Evolutionary conservation across 1,284 basidiomycete genomes (phyloP).

Genomic region (Tilletia indica): DNA sequence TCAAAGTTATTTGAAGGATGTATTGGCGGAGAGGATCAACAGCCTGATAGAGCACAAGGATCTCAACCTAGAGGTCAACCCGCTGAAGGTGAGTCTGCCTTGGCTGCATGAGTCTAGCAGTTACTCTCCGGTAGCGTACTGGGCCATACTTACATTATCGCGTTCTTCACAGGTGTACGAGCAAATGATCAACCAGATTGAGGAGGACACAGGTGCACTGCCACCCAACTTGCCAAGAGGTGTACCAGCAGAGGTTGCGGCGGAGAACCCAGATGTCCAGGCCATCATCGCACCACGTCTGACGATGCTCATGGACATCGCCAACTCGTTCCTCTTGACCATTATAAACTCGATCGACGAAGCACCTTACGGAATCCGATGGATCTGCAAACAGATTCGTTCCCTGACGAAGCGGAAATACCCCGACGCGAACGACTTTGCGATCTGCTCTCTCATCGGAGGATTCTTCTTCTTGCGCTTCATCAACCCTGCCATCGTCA

Average conservation of each 20-base stretch:
- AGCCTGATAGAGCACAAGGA: slow-evolving; percentile 97
- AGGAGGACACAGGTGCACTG: slow-evolving; percentile 87
- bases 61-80: slow-evolving; percentile 96
- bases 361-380: slow-evolving; percentile 96
- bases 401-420: slow-evolving; percentile 97
- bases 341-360: slow-evolving; percentile 97
- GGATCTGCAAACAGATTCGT: slow-evolving; percentile 99
- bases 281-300: slow-evolving; percentile 92
- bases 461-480: slow-evolving; percentile 99
- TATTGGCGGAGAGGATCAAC: slow-evolving; percentile 94
- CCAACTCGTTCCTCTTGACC: slow-evolving; percentile 92
- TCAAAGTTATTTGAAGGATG: slow-evolving; percentile 93
- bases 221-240: slow-evolving; percentile 86
- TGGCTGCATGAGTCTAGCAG: too few species aligned
- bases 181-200: slow-evolving; percentile 97
- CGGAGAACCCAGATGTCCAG: slow-evolving; percentile 89
- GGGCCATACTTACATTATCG: not conserved
- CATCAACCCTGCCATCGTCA: slow-evolving; percentile 99
- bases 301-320: slow-evolving; percentile 98
- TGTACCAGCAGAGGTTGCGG: slow-evolving; percentile 87
- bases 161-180: slow-evolving; percentile 74
- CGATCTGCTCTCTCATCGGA: slow-evolving; percentile 95
- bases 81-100: slow-evolving; percentile 73
- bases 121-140: too few species aligned
- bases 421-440: slow-evolving; percentile 93